Conservation (phyloP, 768 basidiomycete species). For the Boletus rex-veris region DNA sequence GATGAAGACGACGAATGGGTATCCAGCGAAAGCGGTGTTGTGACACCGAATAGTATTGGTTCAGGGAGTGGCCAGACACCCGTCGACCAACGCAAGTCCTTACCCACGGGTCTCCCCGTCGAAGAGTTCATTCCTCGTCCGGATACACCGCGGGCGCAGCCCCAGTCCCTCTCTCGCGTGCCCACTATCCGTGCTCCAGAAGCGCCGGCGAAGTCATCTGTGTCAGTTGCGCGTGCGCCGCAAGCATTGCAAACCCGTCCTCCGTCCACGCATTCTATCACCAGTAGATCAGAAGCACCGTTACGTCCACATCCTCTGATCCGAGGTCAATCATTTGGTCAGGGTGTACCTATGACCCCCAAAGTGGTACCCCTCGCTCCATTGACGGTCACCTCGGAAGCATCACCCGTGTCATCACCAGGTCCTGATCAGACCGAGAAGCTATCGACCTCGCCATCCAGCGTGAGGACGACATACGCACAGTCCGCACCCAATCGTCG, state of each 20-base stretch:
- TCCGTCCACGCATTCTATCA: conserved; percentile 59
- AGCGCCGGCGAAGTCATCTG: conserved; percentile 12
- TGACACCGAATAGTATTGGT: conserved; percentile 53
- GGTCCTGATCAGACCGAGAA: conserved; percentile 21
- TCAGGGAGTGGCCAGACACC: conserved; percentile 41
- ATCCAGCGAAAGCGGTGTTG: conserved; percentile 74
- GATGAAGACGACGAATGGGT: conserved; percentile 71
- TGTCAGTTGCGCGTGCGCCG: conserved; percentile 18
- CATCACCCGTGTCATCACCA: conserved; percentile 43
- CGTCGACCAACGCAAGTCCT: conserved; percentile 23
- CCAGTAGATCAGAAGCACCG: conserved; percentile 33
- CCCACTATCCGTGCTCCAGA: conserved; percentile 32
- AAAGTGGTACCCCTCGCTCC: conserved; percentile 55
- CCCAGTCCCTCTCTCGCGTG: conserved; percentile 32
- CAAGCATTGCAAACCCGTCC: conserved; percentile 43
- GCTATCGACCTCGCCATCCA: conserved; percentile 35
- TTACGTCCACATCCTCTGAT: conserved; percentile 76
- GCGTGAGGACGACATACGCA: conserved; percentile 36
- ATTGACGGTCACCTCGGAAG: conserved; percentile 55
- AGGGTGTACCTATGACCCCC: conserved; percentile 29
- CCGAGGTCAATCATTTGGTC: conserved; percentile 66
- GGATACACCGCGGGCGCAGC: conserved; percentile 32
- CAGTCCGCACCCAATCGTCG: conserved; percentile 39
- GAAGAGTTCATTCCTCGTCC: conserved; percentile 22
- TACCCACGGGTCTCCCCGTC: conserved; percentile 7